Evolutionary conservation across 805 yeast species (phyloP), one percentile per base, ranked within the genome.

Genomic region (Yarrowia yakushimensis): DNA sequence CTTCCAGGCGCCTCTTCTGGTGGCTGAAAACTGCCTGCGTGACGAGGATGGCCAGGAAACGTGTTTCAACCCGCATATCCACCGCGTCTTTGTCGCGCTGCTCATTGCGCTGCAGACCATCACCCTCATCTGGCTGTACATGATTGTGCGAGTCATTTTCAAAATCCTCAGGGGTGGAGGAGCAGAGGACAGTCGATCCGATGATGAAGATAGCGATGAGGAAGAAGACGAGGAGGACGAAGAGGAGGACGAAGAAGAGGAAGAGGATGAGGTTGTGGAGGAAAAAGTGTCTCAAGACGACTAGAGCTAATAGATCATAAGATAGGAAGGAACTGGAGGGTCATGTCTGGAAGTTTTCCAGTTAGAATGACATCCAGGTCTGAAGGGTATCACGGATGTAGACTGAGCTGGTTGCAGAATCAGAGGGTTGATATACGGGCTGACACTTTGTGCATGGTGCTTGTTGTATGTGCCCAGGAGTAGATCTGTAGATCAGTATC

Each of bases 181-280:
- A 34, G 97, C 97, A 1, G 96, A 89, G 68, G 97, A 91, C 72
- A 86, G 87, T 31, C 83, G 97, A 74, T 86, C 93, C 71, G 96
- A 89, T 68, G 86, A 81, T 63, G 96, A 88, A 62, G 90, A 85
- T 59, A 78, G 69, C 34, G 70, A 67, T 15, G 65, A 57, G 12
- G 63, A 42, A 15, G 63, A 57, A 2, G 33, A 34, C 2, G 60
- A 43, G 13, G 60, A 17, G 1, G 62, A 60, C 34, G 60, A 15
- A 17, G 36, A 41, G 17, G 39, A 55, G 13, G 46, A n/a, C n/a
- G n/a, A 39, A 6, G 60, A 39, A 13, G 61, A 39, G 23, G 36
- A 39, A 15, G 60, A 54, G 18, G 25, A 54, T 17, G 43, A 48
- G 22, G 41, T 48, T 4, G 11, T 45, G 52, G 52, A 45, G 36